These are phyloP conservation scores for Colletotrichum filicis DNA, from an alignment of 2,329 filamentous ascomycete genomes.

Conservation along the genomic window DNA sequence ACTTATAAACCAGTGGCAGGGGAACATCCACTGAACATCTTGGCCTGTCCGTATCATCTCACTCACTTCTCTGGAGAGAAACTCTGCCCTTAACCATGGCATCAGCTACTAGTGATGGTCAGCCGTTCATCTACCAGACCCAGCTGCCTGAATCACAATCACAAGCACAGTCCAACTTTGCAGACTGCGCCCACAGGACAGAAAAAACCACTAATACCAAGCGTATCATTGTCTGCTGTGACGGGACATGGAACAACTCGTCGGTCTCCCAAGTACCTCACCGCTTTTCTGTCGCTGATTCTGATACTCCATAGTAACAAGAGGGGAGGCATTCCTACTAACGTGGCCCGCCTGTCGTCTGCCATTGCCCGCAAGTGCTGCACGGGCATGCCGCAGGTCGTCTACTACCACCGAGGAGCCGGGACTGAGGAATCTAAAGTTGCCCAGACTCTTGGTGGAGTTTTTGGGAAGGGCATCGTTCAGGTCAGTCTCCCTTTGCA, in stretches of 20 bases:
- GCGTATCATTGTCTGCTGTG: conserved; percentile 47
- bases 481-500: conserved; percentile 8
- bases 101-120: not conserved
- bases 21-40: too few species aligned
- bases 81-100: not conserved
- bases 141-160: not conserved
- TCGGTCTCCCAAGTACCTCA: conserved; percentile 2
- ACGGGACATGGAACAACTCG: conserved; percentile 49
- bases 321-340: conserved; percentile 37
- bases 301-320: conserved; percentile 6
- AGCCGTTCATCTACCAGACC: not conserved
- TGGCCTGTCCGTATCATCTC: too few species aligned
- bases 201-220: conserved; percentile 33
- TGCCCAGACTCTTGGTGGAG: conserved; percentile 39
- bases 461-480: conserved; percentile 40
- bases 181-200: conserved; percentile 24
- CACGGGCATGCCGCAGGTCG: conserved; percentile 46
- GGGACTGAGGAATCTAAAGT: conserved; percentile 41
- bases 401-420: conserved; percentile 50
- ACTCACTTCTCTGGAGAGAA: not conserved
- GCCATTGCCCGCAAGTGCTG: conserved; percentile 42
- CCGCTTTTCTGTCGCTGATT: not conserved
- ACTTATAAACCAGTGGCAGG: too few species aligned
- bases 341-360: conserved; percentile 47
- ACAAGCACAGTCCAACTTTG: not conserved